Evolutionary conservation across 768 basidiomycete genomes (phyloP), one percentile per base, ranked within the genome.

Genomic region (Pulveroboletus sp.): DNA sequence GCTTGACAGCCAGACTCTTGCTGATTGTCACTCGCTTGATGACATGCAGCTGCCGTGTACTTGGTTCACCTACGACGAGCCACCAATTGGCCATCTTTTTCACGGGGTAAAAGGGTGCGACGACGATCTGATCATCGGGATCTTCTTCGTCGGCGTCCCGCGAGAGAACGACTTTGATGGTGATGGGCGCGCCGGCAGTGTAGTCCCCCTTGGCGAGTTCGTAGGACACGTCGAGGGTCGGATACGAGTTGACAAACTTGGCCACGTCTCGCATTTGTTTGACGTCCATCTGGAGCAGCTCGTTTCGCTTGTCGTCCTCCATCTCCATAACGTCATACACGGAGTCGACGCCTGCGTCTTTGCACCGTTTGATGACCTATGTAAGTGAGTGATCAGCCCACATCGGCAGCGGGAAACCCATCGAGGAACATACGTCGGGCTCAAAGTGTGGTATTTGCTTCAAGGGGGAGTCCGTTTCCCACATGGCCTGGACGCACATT

Each of bases 251-350:
- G 60, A 97, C 94, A 56, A 97, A 95, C 36, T 80, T 85, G 2
- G 97, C 97, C 21, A 98, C 94, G 59, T 91, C 94, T 53, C 82
- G 87, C 92, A 98, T 91, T 66, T 97, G 89, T 33, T 77, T 72
- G 2, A 84, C 74, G 46, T 85, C 82, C 90, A 99, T 93, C 60
- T 86, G 82, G 24, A 98, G 70, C 20, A 97, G 71, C 45, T 82
- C 73, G 48, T 81, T 89, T 31, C 97, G 80, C 62, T 90, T 78
- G 50, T 89, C 87, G 58, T 97, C 95, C 62, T 98, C 97, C 83
- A 98, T 84, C 66, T 98, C 97, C 90, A 97, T 97, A 53, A 98
- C 79, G 64, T 98, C 97, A 65, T 97, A 97, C 0, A 99, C 94
- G 1, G 90, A 88, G 51, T 92, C 90, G 45, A 97, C 75, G 8